Evolutionary conservation across 768 basidiomycete species (phyloP), one percentile per base, ranked within the genome.

Genomic region (Kockovaella imperatae): DNA sequence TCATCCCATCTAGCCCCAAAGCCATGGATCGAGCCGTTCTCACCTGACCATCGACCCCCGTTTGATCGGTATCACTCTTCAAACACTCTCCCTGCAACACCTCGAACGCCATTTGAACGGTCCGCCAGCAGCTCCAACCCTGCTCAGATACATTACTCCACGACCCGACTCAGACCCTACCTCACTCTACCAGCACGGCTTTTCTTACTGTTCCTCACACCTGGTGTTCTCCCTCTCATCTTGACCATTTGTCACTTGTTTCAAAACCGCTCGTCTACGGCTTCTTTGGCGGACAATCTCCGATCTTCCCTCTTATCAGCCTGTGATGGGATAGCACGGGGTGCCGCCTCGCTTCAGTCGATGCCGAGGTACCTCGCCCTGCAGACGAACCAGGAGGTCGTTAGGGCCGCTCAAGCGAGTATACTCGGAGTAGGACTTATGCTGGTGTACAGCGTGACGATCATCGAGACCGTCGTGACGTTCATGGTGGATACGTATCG

Each of bases 401-500:
- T 81, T 3, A 80, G 83, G 52, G 80, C 84, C 1, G 81, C 87
- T 48, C 88, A 91, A 59, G 86, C 77, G 13, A 79, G 82, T 0
- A 78, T 95, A 71, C 76, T 83, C 46, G 86, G 77, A 20, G 83
- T 88, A 15, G 83, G 86, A 18, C 80, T 76, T 8, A 78, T 83
- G 5, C 77, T 95, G 44, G 74, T 71, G 28, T 60, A 72, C 38
- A 53, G 86, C 2, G 74, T 96, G 47, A 93, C 86, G 0, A 75
- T 82, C 30, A 83, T 93, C 80, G 87, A 95, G 66, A 81, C 77
- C 0, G 78, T 91, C 61, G 83, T 90, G 72, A 88, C 86, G 61
- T 96, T 97, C 71, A 79, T 95, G 55, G 79, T 97, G 56, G 84
- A 88, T 72, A 80, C 83, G 38, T 97, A 95, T 67, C 83, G 90